Evolutionary conservation across 2,329 filamentous ascomycete genomes (phyloP).

Genomic region (Macroventuria anomochaeta): DNA sequence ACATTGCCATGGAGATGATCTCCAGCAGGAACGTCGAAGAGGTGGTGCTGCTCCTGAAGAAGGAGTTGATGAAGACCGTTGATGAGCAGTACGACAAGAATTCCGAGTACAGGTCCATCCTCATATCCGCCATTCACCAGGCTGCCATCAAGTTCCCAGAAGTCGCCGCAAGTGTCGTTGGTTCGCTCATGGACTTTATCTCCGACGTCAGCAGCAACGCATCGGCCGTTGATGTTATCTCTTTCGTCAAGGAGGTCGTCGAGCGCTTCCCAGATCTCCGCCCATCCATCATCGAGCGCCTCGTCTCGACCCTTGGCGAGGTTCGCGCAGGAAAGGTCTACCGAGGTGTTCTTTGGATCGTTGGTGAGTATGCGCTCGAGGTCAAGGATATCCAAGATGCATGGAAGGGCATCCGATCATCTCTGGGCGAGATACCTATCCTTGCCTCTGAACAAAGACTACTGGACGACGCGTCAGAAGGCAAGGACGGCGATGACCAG

Average conservation of each 20-base stretch:
- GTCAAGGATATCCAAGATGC: constrained; percentile 93
- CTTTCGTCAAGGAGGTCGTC: constrained; percentile 98
- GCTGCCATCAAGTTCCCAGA: constrained; percentile 99
- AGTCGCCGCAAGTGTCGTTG: constrained; percentile 94
- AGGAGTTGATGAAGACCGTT: constrained; percentile 95
- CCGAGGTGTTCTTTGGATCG: constrained; percentile 93
- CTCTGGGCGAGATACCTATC: constrained; percentile 95
- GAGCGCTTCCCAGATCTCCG: constrained; percentile 95
- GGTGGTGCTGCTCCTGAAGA: constrained; percentile 93
- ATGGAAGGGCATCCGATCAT: constrained; percentile 94
- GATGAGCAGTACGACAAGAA: constrained; percentile 97
- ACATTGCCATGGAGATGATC: constrained; percentile 94
- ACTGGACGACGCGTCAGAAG: constrained; percentile 75
- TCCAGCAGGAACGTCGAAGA: constrained; percentile 99
- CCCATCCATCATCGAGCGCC: constrained; percentile 81
- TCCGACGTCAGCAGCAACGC: constrained; percentile 98
- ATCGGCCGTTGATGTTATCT: constrained; percentile 95
- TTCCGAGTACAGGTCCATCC: constrained; percentile 70
- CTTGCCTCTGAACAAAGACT: constrained; percentile 92
- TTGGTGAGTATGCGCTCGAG: constrained; percentile 95
- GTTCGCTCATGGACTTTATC: constrained; percentile 98
- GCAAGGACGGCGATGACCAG: constrained; percentile 69
- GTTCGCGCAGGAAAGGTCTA: constrained; percentile 98
- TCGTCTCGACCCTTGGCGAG: constrained; percentile 89
- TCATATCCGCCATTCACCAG: constrained; percentile 97